phyloP scores from a whole-genome alignment of 1,284 basidiomycete genomes.

The Microbotryum intermedium region DNA sequence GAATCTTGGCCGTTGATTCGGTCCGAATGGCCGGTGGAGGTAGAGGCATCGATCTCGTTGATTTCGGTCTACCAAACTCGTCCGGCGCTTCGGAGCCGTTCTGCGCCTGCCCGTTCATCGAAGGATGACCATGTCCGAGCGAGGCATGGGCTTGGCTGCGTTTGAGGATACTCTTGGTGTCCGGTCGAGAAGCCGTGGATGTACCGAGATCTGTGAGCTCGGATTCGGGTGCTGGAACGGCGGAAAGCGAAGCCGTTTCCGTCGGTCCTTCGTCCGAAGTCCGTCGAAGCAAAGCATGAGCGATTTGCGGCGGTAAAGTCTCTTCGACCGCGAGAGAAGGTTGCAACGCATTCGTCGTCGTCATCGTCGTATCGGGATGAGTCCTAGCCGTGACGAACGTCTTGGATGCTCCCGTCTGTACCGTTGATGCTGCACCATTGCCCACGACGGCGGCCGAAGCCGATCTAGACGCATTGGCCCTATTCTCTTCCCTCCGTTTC shows the following conservation, averaged over 20 bases:
- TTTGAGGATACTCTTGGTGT: neutral
- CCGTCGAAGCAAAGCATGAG: slow-evolving; percentile 12
- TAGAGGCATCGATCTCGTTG: too few relatives aligned
- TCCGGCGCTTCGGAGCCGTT: too few relatives aligned
- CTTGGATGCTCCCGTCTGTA: neutral
- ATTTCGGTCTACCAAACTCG: too few relatives aligned
- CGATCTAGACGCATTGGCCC: neutral
- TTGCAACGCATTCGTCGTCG: neutral
- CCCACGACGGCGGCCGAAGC: neutral
- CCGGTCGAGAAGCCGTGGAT: neutral
- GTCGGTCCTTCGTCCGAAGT: slow-evolving; percentile 8
- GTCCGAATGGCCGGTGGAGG: too few relatives aligned
- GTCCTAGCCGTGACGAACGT: slow-evolving; percentile 8
- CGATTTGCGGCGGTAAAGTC: neutral
- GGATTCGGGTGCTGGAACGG: neutral
- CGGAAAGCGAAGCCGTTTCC: slow-evolving; percentile 8
- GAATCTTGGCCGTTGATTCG: too few relatives aligned
- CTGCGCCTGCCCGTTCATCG: neutral
- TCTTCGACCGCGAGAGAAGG: neutral
- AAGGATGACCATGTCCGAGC: slow-evolving; percentile 3
- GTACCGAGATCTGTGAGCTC: neutral
- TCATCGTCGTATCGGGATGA: neutral
- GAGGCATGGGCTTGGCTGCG: slow-evolving; percentile 6
- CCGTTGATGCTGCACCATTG: neutral
- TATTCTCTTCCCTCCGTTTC: slow-evolving; percentile 5